These are phyloP conservation scores for Leucoagaricus sp. DNA, from an alignment of 1,284 basidiomycete species.

Conservation along the genomic window DNA sequence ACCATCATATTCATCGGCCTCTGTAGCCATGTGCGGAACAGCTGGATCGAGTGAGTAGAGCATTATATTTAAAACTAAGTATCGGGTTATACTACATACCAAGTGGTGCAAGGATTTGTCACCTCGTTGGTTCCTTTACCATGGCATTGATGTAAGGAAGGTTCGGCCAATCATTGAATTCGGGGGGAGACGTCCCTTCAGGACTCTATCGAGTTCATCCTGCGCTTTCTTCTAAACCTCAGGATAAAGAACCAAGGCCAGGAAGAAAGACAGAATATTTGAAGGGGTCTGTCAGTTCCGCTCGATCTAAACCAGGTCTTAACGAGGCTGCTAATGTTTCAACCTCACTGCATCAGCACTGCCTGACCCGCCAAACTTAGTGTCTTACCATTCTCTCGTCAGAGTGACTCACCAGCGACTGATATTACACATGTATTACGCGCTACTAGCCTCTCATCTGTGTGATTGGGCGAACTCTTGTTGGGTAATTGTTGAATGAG, in stretches of 20 bases:
- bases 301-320: neutral
- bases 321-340: too few relatives aligned
- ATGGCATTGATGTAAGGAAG: slow-evolving; percentile 29
- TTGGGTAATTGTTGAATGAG: slow-evolving; percentile 14
- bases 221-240: neutral
- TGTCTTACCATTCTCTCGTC: neutral
- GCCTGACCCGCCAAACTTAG: neutral
- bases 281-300: neutral
- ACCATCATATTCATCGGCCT: slow-evolving; percentile 15
- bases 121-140: slow-evolving; percentile 20
- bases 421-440: slow-evolving; percentile 13
- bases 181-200: neutral
- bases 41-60: neutral
- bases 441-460: slow-evolving; percentile 12
- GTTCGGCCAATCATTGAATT: slow-evolving; percentile 21
- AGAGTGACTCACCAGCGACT: slow-evolving; percentile 16
- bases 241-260: neutral
- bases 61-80: neutral
- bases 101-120: slow-evolving; percentile 32
- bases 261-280: neutral
- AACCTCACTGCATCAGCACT: neutral
- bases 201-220: neutral
- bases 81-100: slow-evolving; percentile 22
- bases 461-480: slow-evolving; percentile 2
- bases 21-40: neutral